A percentile compares a stretch with the other conserved stretches of the same genome.
Evolutionary conservation across 768 basidiomycete genomes (phyloP).

Genomic region (Lentinula lateritia): DNA sequence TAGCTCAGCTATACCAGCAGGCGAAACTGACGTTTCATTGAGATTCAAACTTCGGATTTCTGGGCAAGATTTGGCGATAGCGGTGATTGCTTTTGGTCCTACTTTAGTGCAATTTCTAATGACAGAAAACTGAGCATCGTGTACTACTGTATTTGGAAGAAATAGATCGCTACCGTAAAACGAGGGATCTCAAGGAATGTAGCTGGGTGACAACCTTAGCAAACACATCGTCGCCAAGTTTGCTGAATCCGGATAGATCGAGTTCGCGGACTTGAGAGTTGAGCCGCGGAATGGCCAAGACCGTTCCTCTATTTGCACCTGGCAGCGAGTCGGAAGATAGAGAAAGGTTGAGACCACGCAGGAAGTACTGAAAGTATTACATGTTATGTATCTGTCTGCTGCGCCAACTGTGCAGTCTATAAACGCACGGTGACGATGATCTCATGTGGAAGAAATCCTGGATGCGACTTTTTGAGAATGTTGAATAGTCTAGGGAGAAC

Average conservation of each 20-base stretch:
- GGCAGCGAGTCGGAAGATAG: constrained; percentile 41
- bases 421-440: constrained; percentile 49
- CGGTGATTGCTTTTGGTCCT: constrained; percentile 40
- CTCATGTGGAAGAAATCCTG: constrained; percentile 46
- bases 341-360: constrained; percentile 45
- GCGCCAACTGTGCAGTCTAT: neutral
- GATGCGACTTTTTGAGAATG: constrained; percentile 42
- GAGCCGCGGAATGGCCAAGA: constrained; percentile 36
- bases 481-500: constrained; percentile 46
- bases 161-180: constrained; percentile 41
- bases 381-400: neutral
- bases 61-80: constrained; percentile 35
- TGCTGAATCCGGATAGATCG: constrained; percentile 44
- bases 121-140: constrained; percentile 4
- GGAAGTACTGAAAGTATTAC: constrained; percentile 39
- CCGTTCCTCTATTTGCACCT: constrained; percentile 45
- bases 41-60: constrained; percentile 47
- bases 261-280: constrained; percentile 38
- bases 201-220: constrained; percentile 43
- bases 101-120: constrained; percentile 58
- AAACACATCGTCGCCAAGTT: constrained; percentile 46
- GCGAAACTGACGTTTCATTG: constrained; percentile 53
- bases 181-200: constrained; percentile 38
- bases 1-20: constrained; percentile 40
- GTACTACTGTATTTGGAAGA: neutral